Percentiles rank a stretch among this genome's conserved stretches.
Conservation (phyloP, 257 asterid genomes). For the Nicotiana undulata region DNA sequence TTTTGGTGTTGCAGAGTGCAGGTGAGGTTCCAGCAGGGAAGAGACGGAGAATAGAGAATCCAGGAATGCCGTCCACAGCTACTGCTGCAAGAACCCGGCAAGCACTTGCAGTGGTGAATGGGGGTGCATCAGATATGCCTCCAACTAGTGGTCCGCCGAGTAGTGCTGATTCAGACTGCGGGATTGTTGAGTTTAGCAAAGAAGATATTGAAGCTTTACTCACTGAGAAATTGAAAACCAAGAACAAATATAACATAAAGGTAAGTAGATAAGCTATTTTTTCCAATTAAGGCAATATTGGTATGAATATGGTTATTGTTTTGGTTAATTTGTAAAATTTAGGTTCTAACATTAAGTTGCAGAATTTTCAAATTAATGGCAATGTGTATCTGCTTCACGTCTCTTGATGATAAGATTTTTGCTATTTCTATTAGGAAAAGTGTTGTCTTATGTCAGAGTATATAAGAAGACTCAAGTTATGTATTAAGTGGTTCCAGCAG, state of each 20-base stretch:
- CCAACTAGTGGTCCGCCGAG: slow-evolving; percentile 56
- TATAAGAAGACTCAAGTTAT: slow-evolving; percentile 63
- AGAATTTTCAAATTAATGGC: neutral
- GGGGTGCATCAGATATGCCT: slow-evolving; percentile 52
- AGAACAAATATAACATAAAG: slow-evolving; percentile 49
- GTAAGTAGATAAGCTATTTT: slow-evolving; percentile 3
- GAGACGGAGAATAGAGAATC: slow-evolving; percentile 51
- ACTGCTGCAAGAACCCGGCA: slow-evolving; percentile 46
- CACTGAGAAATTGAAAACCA: slow-evolving; percentile 53
- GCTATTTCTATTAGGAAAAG: slow-evolving; percentile 46
- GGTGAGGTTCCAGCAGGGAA: slow-evolving; percentile 61
- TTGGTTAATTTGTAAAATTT: neutral
- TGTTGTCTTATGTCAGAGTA: slow-evolving; percentile 56
- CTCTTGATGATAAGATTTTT: slow-evolving; percentile 6
- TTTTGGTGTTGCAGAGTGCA: slow-evolving; percentile 36
- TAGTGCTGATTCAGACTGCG: slow-evolving; percentile 55
- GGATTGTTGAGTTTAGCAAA: slow-evolving; percentile 50
- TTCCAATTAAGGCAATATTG: neutral
- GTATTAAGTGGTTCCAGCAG: slow-evolving; percentile 82
- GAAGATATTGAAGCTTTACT: slow-evolving; percentile 69
- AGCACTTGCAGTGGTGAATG: slow-evolving; percentile 69
- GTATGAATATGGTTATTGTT: neutral
- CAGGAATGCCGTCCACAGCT: slow-evolving; percentile 45
- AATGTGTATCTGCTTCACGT: neutral
- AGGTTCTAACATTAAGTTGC: neutral